Evolutionary conservation across 108 stramenopile species (phyloP).

Genomic region (Nannochloropsis salina): DNA sequence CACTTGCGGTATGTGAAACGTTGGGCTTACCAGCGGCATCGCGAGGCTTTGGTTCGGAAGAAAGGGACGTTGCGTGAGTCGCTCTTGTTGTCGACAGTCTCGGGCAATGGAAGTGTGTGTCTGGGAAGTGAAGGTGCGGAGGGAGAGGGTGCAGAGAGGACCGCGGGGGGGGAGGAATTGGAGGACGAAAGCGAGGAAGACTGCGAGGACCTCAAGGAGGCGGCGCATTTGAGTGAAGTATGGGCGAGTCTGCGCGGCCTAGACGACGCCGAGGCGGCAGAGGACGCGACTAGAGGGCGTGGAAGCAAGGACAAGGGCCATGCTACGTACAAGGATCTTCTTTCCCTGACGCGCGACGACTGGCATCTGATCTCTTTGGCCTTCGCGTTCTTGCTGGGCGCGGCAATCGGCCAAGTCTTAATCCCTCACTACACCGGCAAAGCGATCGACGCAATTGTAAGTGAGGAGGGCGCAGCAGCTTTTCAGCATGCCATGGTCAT

Average conservation of each 20-base stretch:
- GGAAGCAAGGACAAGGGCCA: background rate
- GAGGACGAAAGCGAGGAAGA: background rate
- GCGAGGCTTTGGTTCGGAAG: background rate
- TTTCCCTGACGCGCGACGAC: conserved; percentile 28
- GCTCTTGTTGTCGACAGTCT: background rate
- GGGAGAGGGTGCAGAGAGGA: background rate
- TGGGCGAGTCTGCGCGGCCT: background rate
- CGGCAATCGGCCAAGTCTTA: conserved; percentile 38
- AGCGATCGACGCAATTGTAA: conserved; percentile 39
- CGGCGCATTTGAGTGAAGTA: background rate
- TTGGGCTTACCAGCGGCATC: background rate
- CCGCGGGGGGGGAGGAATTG: background rate
- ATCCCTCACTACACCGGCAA: conserved; percentile 48
- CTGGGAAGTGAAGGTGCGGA: too few relatives aligned
- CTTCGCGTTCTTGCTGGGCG: conserved; percentile 29
- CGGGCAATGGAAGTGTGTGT: background rate
- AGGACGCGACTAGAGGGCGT: background rate
- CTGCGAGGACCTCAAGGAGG: background rate
- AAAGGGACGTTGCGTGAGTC: background rate
- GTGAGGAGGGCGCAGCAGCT: conserved; percentile 11
- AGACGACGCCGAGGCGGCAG: background rate
- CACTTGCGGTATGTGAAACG: conserved; percentile 22
- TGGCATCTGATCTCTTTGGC: conserved; percentile 36
- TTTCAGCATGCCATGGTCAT: conserved; percentile 11
- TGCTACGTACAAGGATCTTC: conserved; percentile 30